Evolutionary conservation across 2,329 filamentous ascomycete genomes (phyloP).

Genomic region (Penicillium sp.): DNA sequence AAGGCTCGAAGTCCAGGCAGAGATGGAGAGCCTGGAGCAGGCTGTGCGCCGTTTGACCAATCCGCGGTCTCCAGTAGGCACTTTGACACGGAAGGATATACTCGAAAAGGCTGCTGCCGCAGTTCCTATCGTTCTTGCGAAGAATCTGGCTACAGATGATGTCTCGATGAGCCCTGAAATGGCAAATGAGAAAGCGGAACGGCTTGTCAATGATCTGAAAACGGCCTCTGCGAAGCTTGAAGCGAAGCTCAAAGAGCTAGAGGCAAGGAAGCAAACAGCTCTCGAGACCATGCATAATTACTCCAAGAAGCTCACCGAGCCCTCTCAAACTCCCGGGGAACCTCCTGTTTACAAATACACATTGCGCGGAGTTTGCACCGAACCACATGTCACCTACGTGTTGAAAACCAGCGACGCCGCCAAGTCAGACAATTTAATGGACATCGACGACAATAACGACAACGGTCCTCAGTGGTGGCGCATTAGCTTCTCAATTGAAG

Average conservation of each 20-base stretch:
- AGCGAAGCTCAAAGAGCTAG: constrained; percentile 42
- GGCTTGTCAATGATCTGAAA: constrained; percentile 34
- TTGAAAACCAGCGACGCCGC: constrained; percentile 36
- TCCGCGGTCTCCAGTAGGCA: constrained; percentile 16
- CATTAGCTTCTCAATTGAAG: constrained; percentile 47
- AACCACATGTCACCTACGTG: constrained; percentile 54
- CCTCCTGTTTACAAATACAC: constrained; percentile 49
- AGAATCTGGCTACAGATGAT: constrained; percentile 16
- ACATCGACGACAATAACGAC: constrained; percentile 24
- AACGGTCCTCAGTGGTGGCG: constrained; percentile 53
- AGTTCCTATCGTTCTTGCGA: constrained; percentile 25
- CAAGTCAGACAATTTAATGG: constrained; percentile 25
- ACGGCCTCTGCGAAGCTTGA: constrained; percentile 37
- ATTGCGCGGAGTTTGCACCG: constrained; percentile 55
- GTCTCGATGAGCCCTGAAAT: constrained; percentile 16
- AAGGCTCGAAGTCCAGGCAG: constrained; percentile 31
- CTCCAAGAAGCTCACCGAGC: constrained; percentile 45
- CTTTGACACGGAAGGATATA: constrained; percentile 26
- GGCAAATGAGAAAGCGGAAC: constrained; percentile 22
- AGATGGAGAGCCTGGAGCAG: constrained; percentile 31
- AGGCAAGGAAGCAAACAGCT: constrained; percentile 40
- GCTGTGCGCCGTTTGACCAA: constrained; percentile 30
- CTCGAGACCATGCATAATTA: constrained; percentile 41
- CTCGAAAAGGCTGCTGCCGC: constrained; percentile 36
- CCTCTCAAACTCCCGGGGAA: constrained; percentile 38